Conservation (phyloP, 768 basidiomycete genomes). For the Mycena capillaripes region DNA sequence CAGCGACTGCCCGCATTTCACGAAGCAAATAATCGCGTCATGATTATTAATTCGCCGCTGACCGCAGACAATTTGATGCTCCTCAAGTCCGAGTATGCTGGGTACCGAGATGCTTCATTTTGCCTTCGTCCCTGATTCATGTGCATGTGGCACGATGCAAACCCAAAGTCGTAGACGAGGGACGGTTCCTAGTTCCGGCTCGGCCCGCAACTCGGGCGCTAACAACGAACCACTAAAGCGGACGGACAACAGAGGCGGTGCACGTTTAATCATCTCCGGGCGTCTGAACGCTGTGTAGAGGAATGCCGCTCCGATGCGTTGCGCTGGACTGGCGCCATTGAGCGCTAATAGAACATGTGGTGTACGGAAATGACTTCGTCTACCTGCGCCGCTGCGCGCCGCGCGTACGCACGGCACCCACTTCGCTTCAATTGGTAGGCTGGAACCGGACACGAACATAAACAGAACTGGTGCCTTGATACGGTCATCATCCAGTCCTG, state of each 20-base stretch:
- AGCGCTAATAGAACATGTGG: background rate
- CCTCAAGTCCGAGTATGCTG: too few relatives aligned
- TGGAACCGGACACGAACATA: background rate
- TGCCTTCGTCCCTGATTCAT: too few relatives aligned
- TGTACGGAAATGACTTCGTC: background rate
- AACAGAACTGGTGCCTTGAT: background rate
- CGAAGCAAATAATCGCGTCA: too few relatives aligned
- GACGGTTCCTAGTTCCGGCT: background rate
- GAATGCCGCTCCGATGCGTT: background rate
- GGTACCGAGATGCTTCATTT: too few relatives aligned
- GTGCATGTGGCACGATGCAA: too few relatives aligned
- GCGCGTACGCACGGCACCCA: too few relatives aligned
- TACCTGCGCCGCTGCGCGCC: too few relatives aligned
- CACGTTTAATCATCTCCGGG: background rate
- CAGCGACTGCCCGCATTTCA: too few relatives aligned
- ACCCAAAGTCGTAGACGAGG: background rate
- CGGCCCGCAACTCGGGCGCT: background rate
- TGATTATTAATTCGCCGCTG: too few relatives aligned
- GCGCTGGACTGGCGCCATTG: too few relatives aligned
- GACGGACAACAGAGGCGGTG: background rate
- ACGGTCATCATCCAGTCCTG: too few relatives aligned
- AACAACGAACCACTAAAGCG: background rate
- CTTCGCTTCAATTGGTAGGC: background rate
- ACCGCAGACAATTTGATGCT: too few relatives aligned
- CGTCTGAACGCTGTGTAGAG: background rate